Evolutionary conservation across 2,329 filamentous ascomycete species (phyloP).

Genomic region (Ophiocordyceps robertsii): DNA sequence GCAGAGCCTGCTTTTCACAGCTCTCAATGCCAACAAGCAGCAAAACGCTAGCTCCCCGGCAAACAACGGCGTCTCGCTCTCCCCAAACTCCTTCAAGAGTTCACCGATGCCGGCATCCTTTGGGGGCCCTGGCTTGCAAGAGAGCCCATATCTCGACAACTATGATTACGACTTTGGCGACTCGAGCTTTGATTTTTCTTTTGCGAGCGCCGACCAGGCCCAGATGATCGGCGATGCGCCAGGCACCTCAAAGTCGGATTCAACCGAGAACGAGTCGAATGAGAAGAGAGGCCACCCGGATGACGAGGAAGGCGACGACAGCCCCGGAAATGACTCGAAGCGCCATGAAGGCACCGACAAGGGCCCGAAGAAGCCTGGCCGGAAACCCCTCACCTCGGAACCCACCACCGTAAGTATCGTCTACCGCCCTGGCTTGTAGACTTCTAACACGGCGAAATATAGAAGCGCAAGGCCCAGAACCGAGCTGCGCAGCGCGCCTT

Average conservation of each 20-base stretch:
- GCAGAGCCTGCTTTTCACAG: constrained; percentile 62
- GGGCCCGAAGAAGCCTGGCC: constrained; percentile 84
- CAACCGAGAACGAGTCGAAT: constrained; percentile 36
- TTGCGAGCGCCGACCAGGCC: constrained; percentile 35
- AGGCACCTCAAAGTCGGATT: constrained; percentile 42
- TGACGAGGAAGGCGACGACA: constrained; percentile 51
- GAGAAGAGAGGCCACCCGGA: constrained; percentile 65
- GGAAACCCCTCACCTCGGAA: constrained; percentile 90
- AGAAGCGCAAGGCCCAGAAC: constrained; percentile 96
- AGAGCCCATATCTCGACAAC: constrained; percentile 67
- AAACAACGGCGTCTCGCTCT: constrained; percentile 27
- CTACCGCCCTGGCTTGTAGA: not conserved
- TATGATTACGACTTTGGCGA: constrained; percentile 72
- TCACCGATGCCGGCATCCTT: constrained; percentile 33
- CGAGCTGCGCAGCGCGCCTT: constrained; percentile 86
- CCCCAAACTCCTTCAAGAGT: constrained; percentile 34
- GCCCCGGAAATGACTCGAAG: constrained; percentile 39
- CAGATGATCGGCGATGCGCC: constrained; percentile 66
- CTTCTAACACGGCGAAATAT: constrained; percentile 1
- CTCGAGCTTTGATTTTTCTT: constrained; percentile 57
- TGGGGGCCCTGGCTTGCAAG: constrained; percentile 37
- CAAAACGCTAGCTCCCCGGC: constrained; percentile 18
- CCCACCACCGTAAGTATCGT: constrained; percentile 75
- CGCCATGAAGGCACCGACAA: constrained; percentile 75
- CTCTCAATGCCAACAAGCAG: constrained; percentile 56